Base-by-base conservation (phyloP, 768 basidiomycete genomes). In the Gyrodon lividus region DNA sequence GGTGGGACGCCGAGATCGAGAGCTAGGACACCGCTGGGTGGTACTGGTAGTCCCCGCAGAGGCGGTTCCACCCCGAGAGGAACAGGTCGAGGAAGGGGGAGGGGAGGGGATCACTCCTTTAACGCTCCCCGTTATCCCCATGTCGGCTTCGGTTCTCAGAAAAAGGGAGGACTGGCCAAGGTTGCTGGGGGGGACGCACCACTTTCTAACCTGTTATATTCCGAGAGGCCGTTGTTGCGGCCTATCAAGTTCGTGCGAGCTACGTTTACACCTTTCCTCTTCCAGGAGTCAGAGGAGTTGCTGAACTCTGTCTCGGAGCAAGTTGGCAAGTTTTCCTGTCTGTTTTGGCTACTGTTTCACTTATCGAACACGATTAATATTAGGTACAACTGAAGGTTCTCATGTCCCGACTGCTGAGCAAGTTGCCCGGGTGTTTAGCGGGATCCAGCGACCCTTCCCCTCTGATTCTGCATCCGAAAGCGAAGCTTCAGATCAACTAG, bases 161-260 rank as follows among this genome's bases (percentile, higher is more conserved):
- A 31, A n/a, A 22, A 33, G 9, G 37, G 42, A 40, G 26, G 31
- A 33, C 24, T 54, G 20, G 38, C 2, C 24, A 43, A 48, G 19
- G 14, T n/a, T 7, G 6, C 53, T 41, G 49, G 48, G 13, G 66
- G 66, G 31, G 73, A 76, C 41, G 76, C 76, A 2, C 72, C 83
- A 4, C 69, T 86, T 16, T 86, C 86, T 1, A 75, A 72, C 20
- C 59, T 84, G 38, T 70, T 87, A 7, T 74, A 79, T 52, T 68
- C 76, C 22, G 78, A 82, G 34, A 70, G 89, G 24, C 87, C 86
- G 2, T 70, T 82, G 0, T 72, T 91, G 16, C 72, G 74, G n/a
- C 89, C 89, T 0, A 71, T 92, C 56, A 69, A 70, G 12, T 92
- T 92, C 57, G 87, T 92, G 12, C 81, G 73, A 16, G 81, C 86